These are phyloP conservation scores for Eucalyptus marginata DNA, from an alignment of 345 rosid species.

Conservation along the genomic window DNA sequence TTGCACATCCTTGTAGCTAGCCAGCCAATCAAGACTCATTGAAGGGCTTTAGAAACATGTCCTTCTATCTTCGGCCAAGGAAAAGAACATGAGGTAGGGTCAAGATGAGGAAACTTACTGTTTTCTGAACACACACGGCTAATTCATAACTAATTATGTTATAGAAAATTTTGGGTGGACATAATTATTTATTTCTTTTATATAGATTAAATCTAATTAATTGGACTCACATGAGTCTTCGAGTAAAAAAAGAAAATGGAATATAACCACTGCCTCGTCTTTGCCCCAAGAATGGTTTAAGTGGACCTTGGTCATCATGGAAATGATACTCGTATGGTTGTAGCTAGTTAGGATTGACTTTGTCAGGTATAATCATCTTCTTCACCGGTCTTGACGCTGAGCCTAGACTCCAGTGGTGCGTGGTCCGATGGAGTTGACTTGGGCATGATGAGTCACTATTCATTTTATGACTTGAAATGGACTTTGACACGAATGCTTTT, in stretches of 20 bases:
- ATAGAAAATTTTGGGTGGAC: background rate
- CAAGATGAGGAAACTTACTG: background rate
- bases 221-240: background rate
- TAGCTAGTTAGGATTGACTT: background rate
- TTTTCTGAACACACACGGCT: background rate
- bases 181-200: background rate
- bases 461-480: background rate
- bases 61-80: background rate
- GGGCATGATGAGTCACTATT: background rate
- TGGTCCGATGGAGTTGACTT: background rate
- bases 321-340: background rate
- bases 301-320: background rate
- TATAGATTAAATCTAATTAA: background rate
- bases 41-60: background rate
- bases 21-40: background rate
- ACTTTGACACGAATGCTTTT: background rate
- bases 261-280: background rate
- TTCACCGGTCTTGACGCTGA: background rate
- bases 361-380: background rate
- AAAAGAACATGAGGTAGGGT: background rate
- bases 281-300: background rate
- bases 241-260: background rate
- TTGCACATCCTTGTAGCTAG: too few relatives aligned
- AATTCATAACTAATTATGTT: background rate
- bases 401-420: background rate